Evolutionary conservation across 169 alveolate species (phyloP), one percentile per base, ranked within the genome.

Genomic region (Eimeria sp.): DNA sequence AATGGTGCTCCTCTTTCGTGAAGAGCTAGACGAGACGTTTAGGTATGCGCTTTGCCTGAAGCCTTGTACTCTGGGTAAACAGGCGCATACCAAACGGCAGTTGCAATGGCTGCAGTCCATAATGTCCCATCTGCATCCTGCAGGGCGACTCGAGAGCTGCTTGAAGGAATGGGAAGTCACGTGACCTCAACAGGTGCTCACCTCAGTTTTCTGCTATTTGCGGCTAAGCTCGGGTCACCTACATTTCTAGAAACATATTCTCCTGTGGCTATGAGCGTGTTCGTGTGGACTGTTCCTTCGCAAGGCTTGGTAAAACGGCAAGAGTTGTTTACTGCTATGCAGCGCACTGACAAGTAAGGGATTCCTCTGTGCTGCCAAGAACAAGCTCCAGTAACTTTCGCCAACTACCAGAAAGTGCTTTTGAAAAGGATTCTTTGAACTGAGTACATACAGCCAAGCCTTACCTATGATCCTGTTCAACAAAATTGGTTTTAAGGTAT

Each of bases 21-120:
- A 93, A 22, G 96, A 93, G 67, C 43, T 93, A 30, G 96, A 93
- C n/a, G 96, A 93, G 49, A 67, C 96, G 25, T 93, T 88, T 76
- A 45, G 96, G 96, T 83, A 43, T 4, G 88, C 7, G 57, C 9
- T 5, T 51, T 16, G 58, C 67, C 89, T 22, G 49, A 10, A 43
- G 10, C 45, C 4, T 25, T 25, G 18, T 4, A 7, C 40, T 34
- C 40, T 34, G 0, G 0, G 40, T 0, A 30, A 80, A 27, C 67
- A 47, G 30, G 20, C 10, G 49, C 13, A n/a, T 22, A 2, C 43
- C 87, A 76, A 2, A 10, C 5, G 40, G 40, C 9, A 20, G 87
- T 18, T 49, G 72, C 25, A n/a, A 54, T 11, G 20, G 4, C 61
- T 54, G 61, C 61, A 0, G 6, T 54, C 20, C 61, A 11, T 54